Evolutionary conservation across 176 grass and related monocot species (phyloP), one percentile per base, ranked within the genome.

Genomic region (Calamus simplicifolius): DNA sequence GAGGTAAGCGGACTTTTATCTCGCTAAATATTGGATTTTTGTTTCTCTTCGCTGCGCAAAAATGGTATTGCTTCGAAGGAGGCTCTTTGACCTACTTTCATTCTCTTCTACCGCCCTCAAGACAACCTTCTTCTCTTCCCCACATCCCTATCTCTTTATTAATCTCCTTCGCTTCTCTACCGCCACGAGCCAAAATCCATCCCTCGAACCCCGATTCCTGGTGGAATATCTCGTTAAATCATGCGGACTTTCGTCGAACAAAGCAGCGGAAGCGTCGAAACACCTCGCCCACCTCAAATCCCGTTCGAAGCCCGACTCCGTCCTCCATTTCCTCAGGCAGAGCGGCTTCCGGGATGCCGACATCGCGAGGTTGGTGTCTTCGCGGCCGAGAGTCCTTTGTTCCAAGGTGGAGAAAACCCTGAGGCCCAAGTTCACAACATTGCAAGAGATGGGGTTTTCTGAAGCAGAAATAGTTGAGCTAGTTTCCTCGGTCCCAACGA

Each of bases 261-360:
- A 54, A 18, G 73, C 62, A 3, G 25, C 58, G 23, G 67, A 48
- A 49, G 60, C 62, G 16, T 38, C 50, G 6, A 19, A 38, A 10
- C 29, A 28, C 15, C 2, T 31, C 50, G 6, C 48, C 21, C 48
- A 49, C 17, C 17, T 77, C 50, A 57, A 56, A 53, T 19, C 54
- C 49, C 4, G 10, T 3, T 17, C 35, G 3, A 27, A 27, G 18
- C 60, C 71, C 1, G 64, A 69, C 7, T 55, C 74, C 16, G 57
- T 77, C 18, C 18, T 77, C 4, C 12, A 16, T 14, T 77, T 69
- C 49, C 64, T 77, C 1, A 69, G 48, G n/a, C 51, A 64, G 14
- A 63, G 27, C 3, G 67, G 75, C 13, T 55, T 71, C 19, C 19
- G 25, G 7, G 48, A 70, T 28, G 29, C 7, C 4, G 30, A 78